Percentiles rank a stretch among this genome's conserved stretches.
These are phyloP conservation scores for Aureobasidium uvarum DNA, from an alignment of 2,329 filamentous ascomycete species.

Conservation along the genomic window DNA sequence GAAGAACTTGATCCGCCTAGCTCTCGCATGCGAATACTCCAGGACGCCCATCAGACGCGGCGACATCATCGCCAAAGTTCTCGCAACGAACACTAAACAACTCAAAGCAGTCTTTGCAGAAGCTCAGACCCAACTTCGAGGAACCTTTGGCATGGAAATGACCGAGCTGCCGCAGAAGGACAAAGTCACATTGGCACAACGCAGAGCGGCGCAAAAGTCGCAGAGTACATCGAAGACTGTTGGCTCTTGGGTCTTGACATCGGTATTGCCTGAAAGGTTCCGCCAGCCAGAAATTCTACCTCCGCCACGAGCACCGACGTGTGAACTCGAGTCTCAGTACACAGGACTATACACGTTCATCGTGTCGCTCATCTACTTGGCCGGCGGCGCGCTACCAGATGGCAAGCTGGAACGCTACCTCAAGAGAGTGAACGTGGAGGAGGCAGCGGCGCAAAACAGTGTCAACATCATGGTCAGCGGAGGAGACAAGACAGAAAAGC, in stretches of 20 bases:
- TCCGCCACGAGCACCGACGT: slow-evolving; percentile 65
- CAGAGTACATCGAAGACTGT: slow-evolving; percentile 33
- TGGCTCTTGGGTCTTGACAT: slow-evolving; percentile 67
- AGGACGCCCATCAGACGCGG: slow-evolving; percentile 57
- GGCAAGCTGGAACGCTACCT: slow-evolving; percentile 76
- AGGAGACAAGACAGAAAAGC: slow-evolving; percentile 68
- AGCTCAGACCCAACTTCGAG: slow-evolving; percentile 69
- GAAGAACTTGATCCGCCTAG: slow-evolving; percentile 62
- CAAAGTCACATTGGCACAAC: slow-evolving; percentile 75
- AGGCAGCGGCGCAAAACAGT: slow-evolving; percentile 46
- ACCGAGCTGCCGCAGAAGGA: slow-evolving; percentile 77
- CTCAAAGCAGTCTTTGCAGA: slow-evolving; percentile 76
- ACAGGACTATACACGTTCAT: slow-evolving; percentile 76
- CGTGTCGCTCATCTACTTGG: slow-evolving; percentile 71
- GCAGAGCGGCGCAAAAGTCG: slow-evolving; percentile 63
- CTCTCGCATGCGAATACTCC: slow-evolving; percentile 60
- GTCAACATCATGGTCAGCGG: slow-evolving; percentile 27
- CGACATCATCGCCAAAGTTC: slow-evolving; percentile 64
- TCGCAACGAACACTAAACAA: slow-evolving; percentile 64
- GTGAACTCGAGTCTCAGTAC: slow-evolving; percentile 73
- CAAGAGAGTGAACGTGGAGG: slow-evolving; percentile 69
- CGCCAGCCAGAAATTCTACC: slow-evolving; percentile 63
- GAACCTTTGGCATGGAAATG: slow-evolving; percentile 89
- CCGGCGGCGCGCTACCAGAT: slow-evolving; percentile 70
- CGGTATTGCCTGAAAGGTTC: slow-evolving; percentile 66